Evolutionary conservation across 2,329 filamentous ascomycete species (phyloP).

Genomic region (Monosporascus sp.): DNA sequence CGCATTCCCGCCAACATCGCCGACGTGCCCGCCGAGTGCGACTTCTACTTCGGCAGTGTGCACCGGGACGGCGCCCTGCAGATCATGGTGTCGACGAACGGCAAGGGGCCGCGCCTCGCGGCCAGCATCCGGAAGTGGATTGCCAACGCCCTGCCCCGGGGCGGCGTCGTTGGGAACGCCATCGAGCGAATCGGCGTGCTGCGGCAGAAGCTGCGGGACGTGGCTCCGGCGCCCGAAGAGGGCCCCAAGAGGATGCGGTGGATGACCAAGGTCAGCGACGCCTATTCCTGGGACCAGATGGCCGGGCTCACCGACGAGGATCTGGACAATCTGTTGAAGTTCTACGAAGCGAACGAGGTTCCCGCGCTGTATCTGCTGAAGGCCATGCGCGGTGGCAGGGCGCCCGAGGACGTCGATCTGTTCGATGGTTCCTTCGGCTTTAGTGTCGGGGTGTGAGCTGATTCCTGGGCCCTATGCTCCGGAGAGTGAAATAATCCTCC

Average conservation of each 20-base stretch:
- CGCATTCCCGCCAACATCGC: constrained; percentile 91
- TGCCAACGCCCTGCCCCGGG: constrained; percentile 66
- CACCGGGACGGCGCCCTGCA: constrained; percentile 93
- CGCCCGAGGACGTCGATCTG: constrained; percentile 43
- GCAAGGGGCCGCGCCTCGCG: constrained; percentile 87
- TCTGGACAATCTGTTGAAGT: constrained; percentile 77
- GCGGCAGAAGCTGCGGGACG: constrained; percentile 69
- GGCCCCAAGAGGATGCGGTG: constrained; percentile 88
- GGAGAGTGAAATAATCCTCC: no score
- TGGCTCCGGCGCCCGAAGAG: constrained; percentile 68
- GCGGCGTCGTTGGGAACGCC: constrained; percentile 80
- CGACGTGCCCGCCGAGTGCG: constrained; percentile 92
- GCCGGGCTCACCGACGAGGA: constrained; percentile 76
- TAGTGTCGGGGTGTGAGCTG: constrained; percentile 39
- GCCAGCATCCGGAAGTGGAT: constrained; percentile 82
- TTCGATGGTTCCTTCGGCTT: constrained; percentile 58
- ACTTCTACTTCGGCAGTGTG: constrained; percentile 97
- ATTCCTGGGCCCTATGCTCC: neutral
- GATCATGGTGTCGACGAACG: constrained; percentile 98
- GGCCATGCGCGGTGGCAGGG: constrained; percentile 44
- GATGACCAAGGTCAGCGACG: constrained; percentile 90
- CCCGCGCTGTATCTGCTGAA: constrained; percentile 51
- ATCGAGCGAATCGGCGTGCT: constrained; percentile 80
- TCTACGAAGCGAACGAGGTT: constrained; percentile 57
- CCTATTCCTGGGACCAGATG: constrained; percentile 79